Conservation (phyloP, 257 asterid genomes). For the Echium plantagineum region DNA sequence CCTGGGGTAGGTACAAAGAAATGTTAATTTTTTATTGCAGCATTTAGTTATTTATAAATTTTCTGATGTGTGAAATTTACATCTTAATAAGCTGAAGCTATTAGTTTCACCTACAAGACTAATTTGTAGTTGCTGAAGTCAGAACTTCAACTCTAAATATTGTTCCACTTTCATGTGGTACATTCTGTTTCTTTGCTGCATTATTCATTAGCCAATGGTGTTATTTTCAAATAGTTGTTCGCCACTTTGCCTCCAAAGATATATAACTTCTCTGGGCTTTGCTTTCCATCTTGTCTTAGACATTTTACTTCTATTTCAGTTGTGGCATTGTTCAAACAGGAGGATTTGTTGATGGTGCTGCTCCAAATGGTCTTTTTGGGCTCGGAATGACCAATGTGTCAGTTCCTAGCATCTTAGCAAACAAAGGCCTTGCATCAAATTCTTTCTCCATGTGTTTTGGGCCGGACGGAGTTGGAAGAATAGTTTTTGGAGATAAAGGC, state of each 20-base stretch:
- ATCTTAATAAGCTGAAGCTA: background rate
- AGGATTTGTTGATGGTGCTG: slow-evolving; percentile 78
- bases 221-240: background rate
- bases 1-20: slow-evolving; percentile 48
- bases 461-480: slow-evolving; percentile 76
- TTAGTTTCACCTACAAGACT: background rate
- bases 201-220: background rate
- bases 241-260: background rate
- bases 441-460: slow-evolving; percentile 98
- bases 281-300: background rate
- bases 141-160: background rate
- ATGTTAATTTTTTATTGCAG: background rate
- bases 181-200: background rate
- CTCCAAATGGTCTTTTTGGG: slow-evolving; percentile 90
- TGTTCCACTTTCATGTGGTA: background rate
- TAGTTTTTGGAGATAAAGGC: slow-evolving; percentile 88
- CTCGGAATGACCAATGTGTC: slow-evolving; percentile 69
- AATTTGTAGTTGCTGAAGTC: background rate
- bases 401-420: slow-evolving; percentile 76
- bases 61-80: background rate
- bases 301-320: slow-evolving; percentile 29
- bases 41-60: background rate
- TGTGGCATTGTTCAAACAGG: slow-evolving; percentile 94
- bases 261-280: slow-evolving; percentile 1
- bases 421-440: slow-evolving; percentile 66